Evolutionary conservation across 2,329 filamentous ascomycete genomes (phyloP).

Genomic region (Rhytidhysteron rufulum): DNA sequence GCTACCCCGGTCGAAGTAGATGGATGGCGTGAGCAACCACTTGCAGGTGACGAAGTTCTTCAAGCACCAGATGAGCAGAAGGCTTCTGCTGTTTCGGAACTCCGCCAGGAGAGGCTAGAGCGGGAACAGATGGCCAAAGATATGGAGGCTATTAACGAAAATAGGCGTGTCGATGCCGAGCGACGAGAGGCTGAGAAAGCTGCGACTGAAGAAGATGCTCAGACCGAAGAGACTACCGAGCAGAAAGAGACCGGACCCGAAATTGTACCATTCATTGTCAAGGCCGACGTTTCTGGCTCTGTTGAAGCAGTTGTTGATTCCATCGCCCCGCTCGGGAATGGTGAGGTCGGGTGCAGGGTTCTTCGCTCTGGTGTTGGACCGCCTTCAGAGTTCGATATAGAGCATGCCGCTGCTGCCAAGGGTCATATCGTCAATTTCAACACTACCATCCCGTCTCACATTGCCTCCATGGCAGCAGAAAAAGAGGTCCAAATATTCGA

Average conservation of each 20-base stretch:
- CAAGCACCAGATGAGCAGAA: conserved; percentile 75
- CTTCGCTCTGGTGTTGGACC: conserved; percentile 74
- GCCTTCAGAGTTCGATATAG: conserved; percentile 81
- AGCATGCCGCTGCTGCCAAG: conserved; percentile 74
- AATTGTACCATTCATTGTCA: conserved; percentile 77
- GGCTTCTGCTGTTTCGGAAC: conserved; percentile 73
- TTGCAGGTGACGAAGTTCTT: conserved; percentile 81
- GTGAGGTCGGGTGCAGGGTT: conserved; percentile 74
- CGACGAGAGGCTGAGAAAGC: conserved; percentile 47
- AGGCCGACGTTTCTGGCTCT: conserved; percentile 89
- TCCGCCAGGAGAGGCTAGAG: conserved; percentile 69
- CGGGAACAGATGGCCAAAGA: conserved; percentile 62
- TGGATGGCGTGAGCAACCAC: conserved; percentile 87
- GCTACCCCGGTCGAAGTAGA: conserved; percentile 90
- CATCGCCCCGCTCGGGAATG: conserved; percentile 74
- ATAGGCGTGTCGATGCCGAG: conserved; percentile 55
- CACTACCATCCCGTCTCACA: conserved; percentile 61
- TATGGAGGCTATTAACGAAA: conserved; percentile 73
- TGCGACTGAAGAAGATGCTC: conserved; percentile 23
- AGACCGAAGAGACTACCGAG: conserved; percentile 39
- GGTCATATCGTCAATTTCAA: conserved; percentile 88
- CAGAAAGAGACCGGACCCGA: conserved; percentile 45
- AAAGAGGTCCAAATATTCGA: conserved; percentile 75
- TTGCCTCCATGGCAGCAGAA: conserved; percentile 65
- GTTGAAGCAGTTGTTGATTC: conserved; percentile 84